A percentile compares a stretch with the other conserved stretches of the same genome.
Conservation (phyloP, 805 yeast species). For the Cyberlindnera sargentensis region DNA sequence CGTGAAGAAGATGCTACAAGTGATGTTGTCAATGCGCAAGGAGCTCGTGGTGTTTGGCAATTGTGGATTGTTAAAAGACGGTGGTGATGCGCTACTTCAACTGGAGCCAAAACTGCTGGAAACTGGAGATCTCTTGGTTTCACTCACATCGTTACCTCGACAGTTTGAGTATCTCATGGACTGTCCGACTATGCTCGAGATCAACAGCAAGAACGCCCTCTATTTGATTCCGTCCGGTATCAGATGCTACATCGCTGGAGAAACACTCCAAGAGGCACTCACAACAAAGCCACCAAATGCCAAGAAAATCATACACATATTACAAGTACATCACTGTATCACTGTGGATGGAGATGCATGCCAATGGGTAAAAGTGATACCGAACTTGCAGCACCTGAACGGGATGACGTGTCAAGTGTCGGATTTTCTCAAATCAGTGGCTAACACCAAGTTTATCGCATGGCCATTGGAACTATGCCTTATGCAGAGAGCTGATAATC, state of each 20-base stretch:
- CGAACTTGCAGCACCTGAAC: conserved; percentile 60
- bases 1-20: conserved; percentile 34
- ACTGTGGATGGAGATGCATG: conserved; percentile 10
- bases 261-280: conserved; percentile 28
- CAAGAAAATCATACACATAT: conserved; percentile 28
- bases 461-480: conserved; percentile 72
- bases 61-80: conserved; percentile 27
- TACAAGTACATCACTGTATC: conserved; percentile 30
- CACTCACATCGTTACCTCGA: conserved; percentile 27
- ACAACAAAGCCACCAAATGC: conserved; percentile 37
- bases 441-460: conserved; percentile 46
- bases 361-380: conserved; percentile 62
- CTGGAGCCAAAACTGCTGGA: conserved; percentile 42
- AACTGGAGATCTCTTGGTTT: conserved; percentile 35
- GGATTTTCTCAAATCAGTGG: conserved; percentile 43
- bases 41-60: conserved; percentile 45
- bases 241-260: conserved; percentile 35
- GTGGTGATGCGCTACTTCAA: conserved; percentile 28
- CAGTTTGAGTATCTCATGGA: conserved; percentile 27
- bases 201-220: conserved; percentile 30
- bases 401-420: conserved; percentile 61
- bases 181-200: conserved; percentile 3
- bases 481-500: conserved; percentile 32
- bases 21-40: conserved; percentile 27
- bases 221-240: conserved; percentile 53